Base-by-base conservation (phyloP, 1,284 basidiomycete genomes). In the Clitocybe nebularis region DNA sequence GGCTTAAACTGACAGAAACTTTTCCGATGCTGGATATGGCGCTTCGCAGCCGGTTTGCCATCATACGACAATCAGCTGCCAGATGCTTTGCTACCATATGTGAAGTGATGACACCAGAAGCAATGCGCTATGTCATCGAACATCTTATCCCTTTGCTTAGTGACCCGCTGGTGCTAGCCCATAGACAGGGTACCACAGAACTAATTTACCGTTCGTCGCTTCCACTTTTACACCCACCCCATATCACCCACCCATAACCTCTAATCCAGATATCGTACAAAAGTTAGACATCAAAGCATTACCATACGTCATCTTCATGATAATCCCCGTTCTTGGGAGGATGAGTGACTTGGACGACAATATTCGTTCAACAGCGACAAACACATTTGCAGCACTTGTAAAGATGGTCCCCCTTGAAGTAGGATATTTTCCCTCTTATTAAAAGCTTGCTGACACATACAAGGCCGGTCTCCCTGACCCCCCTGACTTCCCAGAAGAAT, bases 391-490 rank as follows among this genome's bases (percentile, higher is more conserved):
- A 0, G 89, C 92, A 2, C 71, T 99, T n/a, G 90, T 99, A 54
- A 98, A 99, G 72, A 95, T 99, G 87, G 93, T 99, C 4, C 96
- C 96, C 3, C 75, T 99, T 0, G 96, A 99, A 76, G 90, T 91
- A 46, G 51, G 20, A 24, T 2, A 36, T 5, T 33, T 36, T 19
- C 32, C 22, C 26, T n/a, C 24, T 19, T 3, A 3, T 39, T 9
- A 24, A n/a, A 11, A 43, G 22, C 36, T 53, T 28, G 50, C 7
- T 7, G 26, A 34, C 38, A 16, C 11, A 33, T 36, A 26, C 23
- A 53, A 93, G 89, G 89, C 92, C 50, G 96, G 95, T 40, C 72
- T 99, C 24, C 95, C 95, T 4, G 93, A 98, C 61, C 96, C 96
- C 24, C 84, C 86, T 8, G 89, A 89, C 11, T 97, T 99, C 69